phyloP scores from a whole-genome alignment of 2,329 filamentous ascomycete genomes.

The Ascochyta fabae region DNA sequence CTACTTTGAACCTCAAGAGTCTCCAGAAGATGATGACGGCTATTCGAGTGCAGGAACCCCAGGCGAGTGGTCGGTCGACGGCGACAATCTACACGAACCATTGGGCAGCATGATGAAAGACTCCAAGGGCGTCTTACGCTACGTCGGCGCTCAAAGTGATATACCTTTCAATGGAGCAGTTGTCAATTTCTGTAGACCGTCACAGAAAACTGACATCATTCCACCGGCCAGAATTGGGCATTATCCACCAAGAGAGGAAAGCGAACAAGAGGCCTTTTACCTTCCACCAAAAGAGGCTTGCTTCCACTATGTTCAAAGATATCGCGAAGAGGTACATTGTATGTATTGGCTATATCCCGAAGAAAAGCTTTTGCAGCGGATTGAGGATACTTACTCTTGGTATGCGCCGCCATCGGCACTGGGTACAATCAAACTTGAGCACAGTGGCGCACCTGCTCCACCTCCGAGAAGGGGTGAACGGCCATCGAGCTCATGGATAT shows the following conservation, averaged over 20 bases:
- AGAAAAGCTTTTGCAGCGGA: slow-evolving; percentile 39
- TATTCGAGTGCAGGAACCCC: slow-evolving; percentile 33
- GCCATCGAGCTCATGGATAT: slow-evolving; percentile 45
- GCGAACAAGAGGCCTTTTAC: slow-evolving; percentile 30
- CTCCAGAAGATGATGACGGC: slow-evolving; percentile 38
- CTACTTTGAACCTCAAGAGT: slow-evolving; percentile 31
- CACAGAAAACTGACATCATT: slow-evolving; percentile 38
- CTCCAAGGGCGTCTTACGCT: slow-evolving; percentile 43
- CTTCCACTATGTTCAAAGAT: slow-evolving; percentile 42
- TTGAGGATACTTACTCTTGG: slow-evolving; percentile 43
- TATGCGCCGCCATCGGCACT: slow-evolving; percentile 1
- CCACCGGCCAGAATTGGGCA: slow-evolving; percentile 37
- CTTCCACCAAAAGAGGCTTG: slow-evolving; percentile 40
- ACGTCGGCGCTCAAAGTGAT: slow-evolving; percentile 47
- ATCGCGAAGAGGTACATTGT: slow-evolving; percentile 46
- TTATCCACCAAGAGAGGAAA: slow-evolving; percentile 39
- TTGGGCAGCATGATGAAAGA: slow-evolving; percentile 49
- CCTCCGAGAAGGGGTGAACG: slow-evolving; percentile 8
- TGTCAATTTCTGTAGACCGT: slow-evolving; percentile 35
- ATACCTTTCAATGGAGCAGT: slow-evolving; percentile 49
- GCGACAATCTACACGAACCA: slow-evolving; percentile 46
- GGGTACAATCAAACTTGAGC: slow-evolving; percentile 8
- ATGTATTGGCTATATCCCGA: slow-evolving; percentile 48
- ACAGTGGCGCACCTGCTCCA: slow-evolving; percentile 2
- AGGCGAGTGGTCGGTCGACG: slow-evolving; percentile 21